Evolutionary conservation across 1,284 basidiomycete species (phyloP), one percentile per base, ranked within the genome.

Genomic region (Puccinia hordei): DNA sequence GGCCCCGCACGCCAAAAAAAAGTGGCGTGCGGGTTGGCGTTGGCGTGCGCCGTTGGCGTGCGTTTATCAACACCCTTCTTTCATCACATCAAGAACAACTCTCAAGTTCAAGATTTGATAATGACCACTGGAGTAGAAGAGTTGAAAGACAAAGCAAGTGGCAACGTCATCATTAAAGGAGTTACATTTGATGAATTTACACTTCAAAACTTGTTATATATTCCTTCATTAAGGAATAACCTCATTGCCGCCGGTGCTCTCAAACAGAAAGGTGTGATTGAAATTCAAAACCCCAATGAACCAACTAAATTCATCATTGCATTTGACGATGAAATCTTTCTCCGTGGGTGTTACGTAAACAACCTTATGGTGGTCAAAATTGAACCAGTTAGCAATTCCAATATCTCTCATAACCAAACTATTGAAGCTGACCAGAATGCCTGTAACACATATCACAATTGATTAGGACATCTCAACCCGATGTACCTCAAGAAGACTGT

Each of bases 371-470:
- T 66, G 22, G 33, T 66, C 30, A 38, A 22, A 19, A 22, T 66
- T 9, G 63, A 66, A 35, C 63, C 63, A 15, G 59, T 63, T n/a
- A 63, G 59, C 35, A 24, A n/a, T n/a, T n/a, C n/a, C n/a, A 63
- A n/a, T 24, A 13, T 27, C 35, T 10, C 24, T 24, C n/a, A n/a
- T 12, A 13, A 15, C 12, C 15, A 15, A 24, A 10, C 24, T 12
- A 24, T 33, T 12, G 35, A 63, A 10, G 12, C 63, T 6, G 2
- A 65, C 30, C n/a, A n/a, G n/a, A n/a, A n/a, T n/a, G 22, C 63
- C 19, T 65, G 63, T 65, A 27, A 65, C 22, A 22, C 41, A 6
- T 38, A 68, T 38, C 65, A 68, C 65, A 33, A 68, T 38, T 22
- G 65, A 12, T 35, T 41, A 68, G 65, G 65, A 38, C 65, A 68